phyloP scores from a whole-genome alignment of 2,329 filamentous ascomycete species.

The Polychaeton citri region DNA sequence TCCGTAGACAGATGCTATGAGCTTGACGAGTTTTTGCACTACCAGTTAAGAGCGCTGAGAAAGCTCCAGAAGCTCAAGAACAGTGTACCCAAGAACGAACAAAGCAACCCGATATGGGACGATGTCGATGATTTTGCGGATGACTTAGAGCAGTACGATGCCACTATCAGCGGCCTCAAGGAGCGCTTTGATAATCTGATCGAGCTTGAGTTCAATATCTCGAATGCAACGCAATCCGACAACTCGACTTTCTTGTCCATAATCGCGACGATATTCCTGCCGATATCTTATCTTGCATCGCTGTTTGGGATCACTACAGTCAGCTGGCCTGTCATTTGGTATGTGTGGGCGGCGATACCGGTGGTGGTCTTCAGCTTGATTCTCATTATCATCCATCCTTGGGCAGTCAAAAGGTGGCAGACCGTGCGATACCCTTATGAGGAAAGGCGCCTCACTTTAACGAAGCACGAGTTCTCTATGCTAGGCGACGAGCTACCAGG shows the following conservation, averaged over 20 bases:
- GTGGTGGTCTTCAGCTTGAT: conserved; percentile 15
- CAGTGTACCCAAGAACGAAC: conserved; percentile 15
- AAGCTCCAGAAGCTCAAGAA: conserved; percentile 22
- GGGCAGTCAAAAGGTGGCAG: conserved; percentile 14
- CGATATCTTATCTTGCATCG: conserved; percentile 21
- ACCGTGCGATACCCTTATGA: conserved; percentile 15
- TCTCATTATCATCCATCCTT: conserved; percentile 18
- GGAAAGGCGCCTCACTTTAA: conserved; percentile 11
- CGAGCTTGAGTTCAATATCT: conserved; percentile 27
- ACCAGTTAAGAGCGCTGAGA: conserved; percentile 20
- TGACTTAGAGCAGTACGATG: conserved; percentile 23
- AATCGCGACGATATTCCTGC: conserved; percentile 23
- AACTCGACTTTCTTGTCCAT: conserved; percentile 20
- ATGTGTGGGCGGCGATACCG: conserved; percentile 20
- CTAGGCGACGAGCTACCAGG: conserved; percentile 21
- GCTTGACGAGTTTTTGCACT: conserved; percentile 22
- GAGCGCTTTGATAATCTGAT: conserved; percentile 26
- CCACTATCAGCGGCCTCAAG: conserved; percentile 20
- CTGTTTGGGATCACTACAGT: conserved; percentile 23
- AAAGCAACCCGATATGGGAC: conserved; percentile 19
- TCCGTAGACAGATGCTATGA: conserved; percentile 24
- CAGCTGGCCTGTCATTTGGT: conserved; percentile 18
- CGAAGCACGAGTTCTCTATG: conserved; percentile 20
- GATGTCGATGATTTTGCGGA: conserved; percentile 24
- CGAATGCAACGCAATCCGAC: conserved; percentile 22